Conservation (phyloP, 345 rosid genomes). For the Melaleuca alternifolia region DNA sequence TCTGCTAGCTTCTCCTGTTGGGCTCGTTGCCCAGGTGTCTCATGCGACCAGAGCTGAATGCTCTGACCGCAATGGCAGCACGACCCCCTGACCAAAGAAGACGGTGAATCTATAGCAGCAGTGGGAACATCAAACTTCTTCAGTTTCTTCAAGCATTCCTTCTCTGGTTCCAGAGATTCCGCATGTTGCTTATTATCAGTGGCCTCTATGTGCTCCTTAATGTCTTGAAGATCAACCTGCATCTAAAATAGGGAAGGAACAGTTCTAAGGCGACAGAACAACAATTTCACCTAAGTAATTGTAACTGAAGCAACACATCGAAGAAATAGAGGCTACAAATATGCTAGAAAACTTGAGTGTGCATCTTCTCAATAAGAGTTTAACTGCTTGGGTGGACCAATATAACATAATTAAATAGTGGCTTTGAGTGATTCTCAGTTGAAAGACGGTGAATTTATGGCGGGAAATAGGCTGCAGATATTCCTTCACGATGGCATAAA, state of each 20-base stretch:
- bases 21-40: not conserved
- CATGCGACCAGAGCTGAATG: not conserved
- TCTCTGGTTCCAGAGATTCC: conserved; percentile 21
- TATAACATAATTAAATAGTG: not conserved
- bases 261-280: not conserved
- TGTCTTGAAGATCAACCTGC: conserved; percentile 37
- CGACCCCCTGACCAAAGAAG: conserved; percentile 13
- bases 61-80: conserved; percentile 6
- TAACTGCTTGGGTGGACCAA: not conserved
- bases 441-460: not conserved
- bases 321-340: not conserved
- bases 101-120: conserved; percentile 7
- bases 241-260: conserved; percentile 15
- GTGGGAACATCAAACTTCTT: conserved; percentile 25
- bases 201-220: conserved; percentile 38
- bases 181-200: conserved; percentile 26
- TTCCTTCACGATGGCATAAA: not conserved
- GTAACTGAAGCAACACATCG: conserved; percentile 16
- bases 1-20: not conserved
- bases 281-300: not conserved
- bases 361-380: not conserved
- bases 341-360: not conserved
- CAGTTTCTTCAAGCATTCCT: conserved; percentile 18
- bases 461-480: not conserved
- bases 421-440: not conserved